Percentiles rank a stretch among this genome's conserved stretches.
Conservation (phyloP, 2,329 filamentous ascomycete species). For the Colletotrichum sp. region DNA sequence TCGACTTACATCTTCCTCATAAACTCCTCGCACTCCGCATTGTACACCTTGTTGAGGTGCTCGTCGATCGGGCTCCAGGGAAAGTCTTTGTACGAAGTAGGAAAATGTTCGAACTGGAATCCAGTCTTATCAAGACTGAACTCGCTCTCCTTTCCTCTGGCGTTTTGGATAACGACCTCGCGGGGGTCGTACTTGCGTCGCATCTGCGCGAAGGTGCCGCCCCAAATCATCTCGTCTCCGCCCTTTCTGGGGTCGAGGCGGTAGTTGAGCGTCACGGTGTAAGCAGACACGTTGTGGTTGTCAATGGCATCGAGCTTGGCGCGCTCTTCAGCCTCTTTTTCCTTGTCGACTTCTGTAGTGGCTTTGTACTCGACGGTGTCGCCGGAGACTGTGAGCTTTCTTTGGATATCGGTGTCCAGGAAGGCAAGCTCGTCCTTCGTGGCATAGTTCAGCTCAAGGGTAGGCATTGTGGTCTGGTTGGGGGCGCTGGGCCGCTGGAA, state of each 20-base stretch:
- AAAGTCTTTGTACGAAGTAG: background rate
- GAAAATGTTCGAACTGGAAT: background rate
- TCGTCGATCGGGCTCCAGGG: constrained; percentile 2
- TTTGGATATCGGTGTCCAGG: background rate
- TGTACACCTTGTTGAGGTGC: background rate
- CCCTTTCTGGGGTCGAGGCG: background rate
- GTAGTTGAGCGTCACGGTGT: background rate
- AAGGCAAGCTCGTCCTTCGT: constrained; percentile 1
- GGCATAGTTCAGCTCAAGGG: constrained; percentile 1
- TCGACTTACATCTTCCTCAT: background rate
- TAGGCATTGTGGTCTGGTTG: background rate
- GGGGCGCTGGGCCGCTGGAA: background rate
- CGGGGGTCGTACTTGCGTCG: background rate
- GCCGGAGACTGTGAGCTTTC: background rate
- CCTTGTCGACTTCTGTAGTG: background rate
- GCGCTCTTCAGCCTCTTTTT: background rate
- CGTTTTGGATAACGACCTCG: background rate
- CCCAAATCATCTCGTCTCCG: constrained; percentile 3
- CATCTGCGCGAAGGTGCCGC: constrained; percentile 7
- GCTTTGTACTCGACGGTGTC: background rate
- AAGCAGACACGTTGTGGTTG: background rate
- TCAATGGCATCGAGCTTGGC: background rate
- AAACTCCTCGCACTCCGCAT: background rate
- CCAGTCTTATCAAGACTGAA: background rate
- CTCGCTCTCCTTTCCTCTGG: background rate